phyloP scores from a whole-genome alignment of 345 rosid genomes.

The Barbarea vulgaris region DNA sequence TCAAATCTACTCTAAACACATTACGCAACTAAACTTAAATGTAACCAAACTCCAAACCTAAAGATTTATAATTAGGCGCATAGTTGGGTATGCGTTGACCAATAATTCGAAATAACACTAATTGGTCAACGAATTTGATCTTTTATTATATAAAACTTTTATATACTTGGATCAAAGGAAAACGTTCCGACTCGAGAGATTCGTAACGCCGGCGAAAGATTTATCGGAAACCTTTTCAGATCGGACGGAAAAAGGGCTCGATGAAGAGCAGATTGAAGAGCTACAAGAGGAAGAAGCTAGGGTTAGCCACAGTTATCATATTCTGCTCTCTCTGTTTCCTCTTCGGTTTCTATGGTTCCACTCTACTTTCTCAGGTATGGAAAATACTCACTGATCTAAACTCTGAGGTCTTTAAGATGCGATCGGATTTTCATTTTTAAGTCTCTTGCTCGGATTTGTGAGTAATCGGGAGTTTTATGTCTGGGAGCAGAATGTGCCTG shows the following conservation, averaged over 20 bases:
- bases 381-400: background rate
- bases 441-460: background rate
- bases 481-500: constrained; percentile 56
- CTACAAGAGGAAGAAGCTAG: constrained; percentile 55
- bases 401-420: background rate
- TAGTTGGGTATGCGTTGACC: constrained; percentile 12
- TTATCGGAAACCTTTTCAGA: constrained; percentile 9
- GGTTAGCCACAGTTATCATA: constrained; percentile 47
- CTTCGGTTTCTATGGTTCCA: constrained; percentile 63
- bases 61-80: background rate
- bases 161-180: background rate
- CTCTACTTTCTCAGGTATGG: constrained; percentile 54
- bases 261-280: constrained; percentile 72
- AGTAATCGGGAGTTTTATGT: constrained; percentile 1
- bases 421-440: background rate
- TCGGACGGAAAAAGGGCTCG: background rate
- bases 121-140: background rate
- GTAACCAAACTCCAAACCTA: background rate
- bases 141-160: background rate
- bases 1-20: background rate
- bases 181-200: background rate
- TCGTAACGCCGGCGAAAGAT: background rate
- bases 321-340: constrained; percentile 67
- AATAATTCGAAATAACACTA: background rate
- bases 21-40: background rate